Conservation (phyloP, 202 grass and related monocot species). For the Schoenoplectus tabernaemontani region DNA sequence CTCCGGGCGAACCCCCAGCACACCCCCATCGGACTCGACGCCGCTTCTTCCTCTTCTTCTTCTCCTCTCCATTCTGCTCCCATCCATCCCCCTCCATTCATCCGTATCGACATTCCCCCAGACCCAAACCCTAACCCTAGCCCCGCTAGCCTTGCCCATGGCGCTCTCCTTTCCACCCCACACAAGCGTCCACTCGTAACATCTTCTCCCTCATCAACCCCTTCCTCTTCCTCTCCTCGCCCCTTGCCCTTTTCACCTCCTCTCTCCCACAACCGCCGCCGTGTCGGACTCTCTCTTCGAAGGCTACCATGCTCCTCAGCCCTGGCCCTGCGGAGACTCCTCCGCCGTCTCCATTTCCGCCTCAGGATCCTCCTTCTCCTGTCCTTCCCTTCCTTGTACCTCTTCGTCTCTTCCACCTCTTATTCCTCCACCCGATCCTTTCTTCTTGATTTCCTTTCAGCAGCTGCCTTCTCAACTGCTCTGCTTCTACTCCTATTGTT, state of each 20-base stretch:
- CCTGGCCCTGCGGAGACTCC: conserved; percentile 44
- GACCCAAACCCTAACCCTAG: conserved; percentile 41
- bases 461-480: conserved; percentile 78
- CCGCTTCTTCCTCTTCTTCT: conserved; percentile 15
- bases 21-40: conserved; percentile 23
- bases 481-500: conserved; percentile 54
- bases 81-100: conserved; percentile 29
- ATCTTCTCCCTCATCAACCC: conserved; percentile 34
- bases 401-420: conserved; percentile 30
- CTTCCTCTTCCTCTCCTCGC: conserved; percentile 37
- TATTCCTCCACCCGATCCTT: conserved; percentile 47
- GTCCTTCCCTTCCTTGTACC: conserved; percentile 52
- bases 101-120: conserved; percentile 69
- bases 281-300: neutral
- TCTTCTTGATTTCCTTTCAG: conserved; percentile 77
- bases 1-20: conserved; percentile 36
- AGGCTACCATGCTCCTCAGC: conserved; percentile 24
- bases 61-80: conserved; percentile 17
- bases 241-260: neutral
- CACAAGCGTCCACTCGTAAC: conserved; percentile 69
- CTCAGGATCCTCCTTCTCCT: conserved; percentile 65
- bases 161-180: conserved; percentile 66
- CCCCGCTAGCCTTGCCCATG: conserved; percentile 20
- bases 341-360: conserved; percentile 73
- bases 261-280: neutral